Evolutionary conservation across 2,329 filamentous ascomycete species (phyloP).

Genomic region (Fonsecaea erecta): DNA sequence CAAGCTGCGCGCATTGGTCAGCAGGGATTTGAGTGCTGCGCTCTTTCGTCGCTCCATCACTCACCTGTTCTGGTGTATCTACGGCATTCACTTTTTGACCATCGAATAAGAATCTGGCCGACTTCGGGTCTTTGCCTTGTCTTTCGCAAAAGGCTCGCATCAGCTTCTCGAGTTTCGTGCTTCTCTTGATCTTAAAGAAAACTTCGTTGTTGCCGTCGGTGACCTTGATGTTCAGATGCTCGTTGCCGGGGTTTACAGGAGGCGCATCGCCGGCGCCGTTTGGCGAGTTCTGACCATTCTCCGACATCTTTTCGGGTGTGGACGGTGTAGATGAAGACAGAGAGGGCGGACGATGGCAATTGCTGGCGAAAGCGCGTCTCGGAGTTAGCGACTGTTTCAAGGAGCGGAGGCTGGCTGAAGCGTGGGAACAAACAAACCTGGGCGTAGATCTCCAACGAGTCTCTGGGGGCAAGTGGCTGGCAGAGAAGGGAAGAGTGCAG

Average conservation of each 20-base stretch:
- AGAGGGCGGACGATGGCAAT: not conserved
- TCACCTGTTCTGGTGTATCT: slow-evolving; percentile 89
- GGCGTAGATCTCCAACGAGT: not conserved
- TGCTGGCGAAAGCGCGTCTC: slow-evolving; percentile 1
- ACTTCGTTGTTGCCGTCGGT: slow-evolving; percentile 99
- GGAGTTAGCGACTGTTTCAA: slow-evolving; percentile 12
- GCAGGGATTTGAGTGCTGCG: not conserved
- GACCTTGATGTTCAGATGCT: slow-evolving; percentile 99
- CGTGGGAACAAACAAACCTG: not conserved
- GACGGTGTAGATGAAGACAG: not conserved
- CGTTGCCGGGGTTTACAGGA: slow-evolving; percentile 53
- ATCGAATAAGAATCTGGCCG: slow-evolving; percentile 94
- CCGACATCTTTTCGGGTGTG: slow-evolving; percentile 32
- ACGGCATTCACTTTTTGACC: slow-evolving; percentile 87
- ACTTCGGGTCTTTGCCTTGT: slow-evolving; percentile 82
- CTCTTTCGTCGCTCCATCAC: slow-evolving; percentile 46
- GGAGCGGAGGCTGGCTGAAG: not conserved
- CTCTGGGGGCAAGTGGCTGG: not conserved
- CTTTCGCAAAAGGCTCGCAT: slow-evolving; percentile 98
- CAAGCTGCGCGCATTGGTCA: slow-evolving; percentile 65
- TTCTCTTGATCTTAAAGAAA: slow-evolving; percentile 99
- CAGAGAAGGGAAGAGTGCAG: not conserved
- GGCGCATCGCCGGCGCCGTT: slow-evolving; percentile 33
- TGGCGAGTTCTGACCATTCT: slow-evolving; percentile 36
- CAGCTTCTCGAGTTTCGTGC: slow-evolving; percentile 92